Percentiles rank a stretch among this genome's conserved stretches.
Evolutionary conservation across 1,139 yeast genomes (phyloP).

Genomic region (Zhuliangozyma parablackwelliae): DNA sequence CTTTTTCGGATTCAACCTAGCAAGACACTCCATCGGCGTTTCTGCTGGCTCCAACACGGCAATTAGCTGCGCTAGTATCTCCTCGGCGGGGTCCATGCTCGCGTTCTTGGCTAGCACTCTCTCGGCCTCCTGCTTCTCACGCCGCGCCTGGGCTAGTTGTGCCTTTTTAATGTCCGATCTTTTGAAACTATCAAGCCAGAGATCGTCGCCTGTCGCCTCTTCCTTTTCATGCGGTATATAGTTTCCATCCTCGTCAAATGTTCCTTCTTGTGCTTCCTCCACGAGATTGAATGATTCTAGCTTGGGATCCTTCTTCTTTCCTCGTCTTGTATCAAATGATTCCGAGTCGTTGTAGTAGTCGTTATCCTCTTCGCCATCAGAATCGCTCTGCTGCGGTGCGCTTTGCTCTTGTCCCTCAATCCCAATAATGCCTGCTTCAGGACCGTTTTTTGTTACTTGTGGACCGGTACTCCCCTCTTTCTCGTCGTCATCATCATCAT

Average conservation of each 20-base stretch:
- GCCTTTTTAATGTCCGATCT: slow-evolving; percentile 48
- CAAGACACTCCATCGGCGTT: slow-evolving; percentile 59
- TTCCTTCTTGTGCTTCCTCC: slow-evolving; percentile 57
- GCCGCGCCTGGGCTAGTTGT: slow-evolving; percentile 31
- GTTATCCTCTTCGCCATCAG: slow-evolving; percentile 5
- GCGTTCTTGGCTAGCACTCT: slow-evolving; percentile 6
- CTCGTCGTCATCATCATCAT: slow-evolving; percentile 2
- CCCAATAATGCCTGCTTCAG: background rate
- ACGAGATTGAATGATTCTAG: slow-evolving; percentile 61
- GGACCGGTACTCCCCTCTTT: slow-evolving; percentile 1
- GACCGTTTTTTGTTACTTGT: background rate
- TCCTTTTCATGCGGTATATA: slow-evolving; percentile 42
- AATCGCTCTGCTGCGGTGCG: background rate
- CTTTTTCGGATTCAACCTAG: slow-evolving; percentile 30
- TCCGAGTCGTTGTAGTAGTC: slow-evolving; percentile 16
- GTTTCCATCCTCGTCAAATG: slow-evolving; percentile 61
- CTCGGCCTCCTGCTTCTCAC: slow-evolving; percentile 13
- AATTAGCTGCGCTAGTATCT: slow-evolving; percentile 34
- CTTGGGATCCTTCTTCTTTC: slow-evolving; percentile 16
- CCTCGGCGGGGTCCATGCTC: slow-evolving; percentile 14
- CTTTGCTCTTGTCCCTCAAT: too few relatives aligned
- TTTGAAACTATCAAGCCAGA: slow-evolving; percentile 44
- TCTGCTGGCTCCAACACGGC: slow-evolving; percentile 54
- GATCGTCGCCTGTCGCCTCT: slow-evolving; percentile 39
- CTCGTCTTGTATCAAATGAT: slow-evolving; percentile 7